Evolutionary conservation across 192 early-diverging fungal species (phyloP), one percentile per base, ranked within the genome.

Genomic region (Thoreauomyces humboldtii): DNA sequence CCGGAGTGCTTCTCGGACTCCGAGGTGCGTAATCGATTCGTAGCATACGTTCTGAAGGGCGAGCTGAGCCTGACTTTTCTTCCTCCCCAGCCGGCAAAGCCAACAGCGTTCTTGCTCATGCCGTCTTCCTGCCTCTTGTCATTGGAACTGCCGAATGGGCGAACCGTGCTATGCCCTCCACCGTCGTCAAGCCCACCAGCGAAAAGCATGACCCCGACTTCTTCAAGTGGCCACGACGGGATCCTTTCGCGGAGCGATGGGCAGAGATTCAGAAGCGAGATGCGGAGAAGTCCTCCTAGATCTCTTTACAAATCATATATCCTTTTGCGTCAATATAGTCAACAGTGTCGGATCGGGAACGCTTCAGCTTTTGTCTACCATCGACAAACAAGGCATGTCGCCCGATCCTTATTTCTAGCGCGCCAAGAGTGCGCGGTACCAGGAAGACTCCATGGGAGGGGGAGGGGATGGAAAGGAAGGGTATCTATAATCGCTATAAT

Each of bases 161-260:
- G 15, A 32, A 27, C n/a, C 25, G 25, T 24, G n/a, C 44, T 3
- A 46, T 46, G 44, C 44, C 44, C n/a, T 17, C n/a, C 19, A 14
- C 19, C 14, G 2, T 46, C 44, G 25, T 22, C 44, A 5, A 29
- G 24, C 36, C 9, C 50, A 54, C 32, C 17, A 32, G 34, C 17
- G 35, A 51, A 21, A 53, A 53, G 25, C 62, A 29, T 28, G 46
- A 51, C 33, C 17, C 19, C 17, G 62, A 36, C 19, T 51, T 64
- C 38, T 64, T 64, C 62, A 15, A 64, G 32, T 64, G 62, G 62
- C 62, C 62, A 38, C 51, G 51, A 37, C 32, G 62, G 51, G 62
- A 64, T 36, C 62, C 62, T 17, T 64, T 37, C 33, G 34, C 28
- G 19, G 34, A 64, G 48, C 47, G 62, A 12, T 53, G 46, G 62